phyloP scores from a whole-genome alignment of 306 rosid genomes.

The Fragaria iinumae region DNA sequence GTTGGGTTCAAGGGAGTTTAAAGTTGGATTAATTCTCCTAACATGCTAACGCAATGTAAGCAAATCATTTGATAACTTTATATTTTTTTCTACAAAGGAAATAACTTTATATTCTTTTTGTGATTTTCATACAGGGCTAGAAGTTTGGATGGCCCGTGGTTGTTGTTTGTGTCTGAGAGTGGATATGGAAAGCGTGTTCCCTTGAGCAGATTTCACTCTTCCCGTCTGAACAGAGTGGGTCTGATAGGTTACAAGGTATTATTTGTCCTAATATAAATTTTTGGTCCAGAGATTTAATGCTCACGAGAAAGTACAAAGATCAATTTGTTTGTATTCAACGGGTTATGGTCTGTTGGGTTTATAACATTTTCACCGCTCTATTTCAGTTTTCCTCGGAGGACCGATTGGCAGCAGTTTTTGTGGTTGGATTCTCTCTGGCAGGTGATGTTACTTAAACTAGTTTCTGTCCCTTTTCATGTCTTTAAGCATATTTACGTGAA shows the following conservation, averaged over 20 bases:
- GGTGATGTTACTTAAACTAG: conserved; percentile 39
- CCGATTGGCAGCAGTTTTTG: conserved; percentile 85
- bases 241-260: conserved; percentile 91
- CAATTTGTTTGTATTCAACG: background rate
- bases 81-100: background rate
- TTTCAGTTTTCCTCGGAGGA: conserved; percentile 78
- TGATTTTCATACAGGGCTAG: conserved; percentile 39
- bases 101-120: background rate
- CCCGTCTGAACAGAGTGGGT: conserved; percentile 84
- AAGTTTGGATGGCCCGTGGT: conserved; percentile 76
- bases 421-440: conserved; percentile 81
- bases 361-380: conserved; percentile 13
- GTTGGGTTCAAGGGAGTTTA: background rate
- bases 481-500: no score
- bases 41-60: background rate
- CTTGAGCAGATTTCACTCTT: conserved; percentile 65
- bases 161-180: conserved; percentile 89
- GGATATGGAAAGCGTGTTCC: conserved; percentile 98
- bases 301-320: background rate
- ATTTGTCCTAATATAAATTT: background rate
- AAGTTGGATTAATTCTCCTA: background rate
- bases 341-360: conserved; percentile 4
- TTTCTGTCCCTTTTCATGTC: background rate
- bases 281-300: conserved; percentile 4
- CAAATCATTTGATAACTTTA: background rate